These are phyloP conservation scores for Penicillium sp. DNA, from an alignment of 2,329 filamentous ascomycete species.

Conservation along the genomic window DNA sequence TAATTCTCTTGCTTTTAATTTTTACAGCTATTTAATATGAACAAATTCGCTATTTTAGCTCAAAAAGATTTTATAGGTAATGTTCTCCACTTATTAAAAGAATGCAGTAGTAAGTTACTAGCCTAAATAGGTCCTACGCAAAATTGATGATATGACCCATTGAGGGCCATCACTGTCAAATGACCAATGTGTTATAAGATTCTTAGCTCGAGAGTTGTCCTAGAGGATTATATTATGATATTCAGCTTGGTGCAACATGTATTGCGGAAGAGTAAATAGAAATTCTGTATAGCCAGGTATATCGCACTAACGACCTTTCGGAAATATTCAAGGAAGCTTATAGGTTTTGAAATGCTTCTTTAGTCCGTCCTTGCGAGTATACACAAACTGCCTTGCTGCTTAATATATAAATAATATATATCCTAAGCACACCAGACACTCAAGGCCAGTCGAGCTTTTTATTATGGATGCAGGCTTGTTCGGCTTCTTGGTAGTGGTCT, in stretches of 20 bases:
- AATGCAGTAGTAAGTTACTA: too few relatives aligned
- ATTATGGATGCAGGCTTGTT: neutral
- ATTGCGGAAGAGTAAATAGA: neutral
- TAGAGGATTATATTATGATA: slow-evolving; percentile 1
- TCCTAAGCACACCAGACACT: slow-evolving; percentile 2
- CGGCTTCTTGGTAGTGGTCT: neutral
- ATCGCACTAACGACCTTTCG: slow-evolving; percentile 1
- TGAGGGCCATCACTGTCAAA: neutral
- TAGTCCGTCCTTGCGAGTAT: slow-evolving; percentile 1
- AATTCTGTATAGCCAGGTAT: neutral
- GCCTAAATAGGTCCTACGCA: too few relatives aligned
- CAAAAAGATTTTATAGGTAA: too few relatives aligned
- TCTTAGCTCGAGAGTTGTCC: neutral
- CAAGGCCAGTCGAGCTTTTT: slow-evolving; percentile 1
- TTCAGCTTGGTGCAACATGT: slow-evolving; percentile 1
- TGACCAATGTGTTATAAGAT: neutral
- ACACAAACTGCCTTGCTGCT: neutral
- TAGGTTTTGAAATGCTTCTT: slow-evolving; percentile 1
- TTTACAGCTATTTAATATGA: neutral
- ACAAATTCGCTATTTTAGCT: too few relatives aligned
- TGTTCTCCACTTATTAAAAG: too few relatives aligned
- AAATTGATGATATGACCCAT: neutral
- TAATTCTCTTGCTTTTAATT: too few relatives aligned
- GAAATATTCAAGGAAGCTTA: neutral
- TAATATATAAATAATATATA: neutral